Base-by-base conservation (phyloP, 805 yeast genomes). In the Diddensiella santjacobensis region DNA sequence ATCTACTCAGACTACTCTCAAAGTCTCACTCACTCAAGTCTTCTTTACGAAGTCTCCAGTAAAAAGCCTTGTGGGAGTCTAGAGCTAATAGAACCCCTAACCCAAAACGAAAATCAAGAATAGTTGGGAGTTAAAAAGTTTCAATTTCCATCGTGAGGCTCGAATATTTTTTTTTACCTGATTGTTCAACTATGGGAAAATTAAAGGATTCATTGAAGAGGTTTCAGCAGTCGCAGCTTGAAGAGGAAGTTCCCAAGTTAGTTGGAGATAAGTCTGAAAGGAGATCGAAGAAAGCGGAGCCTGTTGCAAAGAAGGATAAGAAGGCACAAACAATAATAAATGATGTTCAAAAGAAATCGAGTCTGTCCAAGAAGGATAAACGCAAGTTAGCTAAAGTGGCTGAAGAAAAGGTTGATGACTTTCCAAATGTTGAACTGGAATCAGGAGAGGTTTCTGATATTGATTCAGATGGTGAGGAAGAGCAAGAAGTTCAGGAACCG, bases 401-500 rank as follows among this genome's bases (percentile, higher is more conserved):
- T 13, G 13, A 13, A 26, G 31, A 26, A 13, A 26, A 26, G 31
- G 31, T 26, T 26, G 31, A 26, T 26, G 31, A 26, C 13, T 13
- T 26, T 13, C 31, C 31, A 8, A 26, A 26, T 13, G 31, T 26
- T 13, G 31, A 26, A 26, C 11, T 26, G 13, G 31, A 26, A 26
- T 26, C 31, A 8, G 31, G 31, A 13, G 31, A 26, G 13, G 31
- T 26, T 13, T 26, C 31, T 26, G 31, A 26, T 13, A 26, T 35
- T 35, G 38, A 35, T 35, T 13, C 8, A 13, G 8, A 8, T 26
- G 13, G 31, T 26, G 31, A n/a, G n/a, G 8, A 8, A 26, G 31
- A 68, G 3, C 67, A 56, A 2, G 67, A 59, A 11, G 68, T 57
- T 5, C 65, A 58, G 3, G 69, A 64, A 3, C 68, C 63, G 8